These are phyloP conservation scores for Hymenoscyphus fructigenus DNA, from an alignment of 2,329 filamentous ascomycete species.

Conservation along the genomic window DNA sequence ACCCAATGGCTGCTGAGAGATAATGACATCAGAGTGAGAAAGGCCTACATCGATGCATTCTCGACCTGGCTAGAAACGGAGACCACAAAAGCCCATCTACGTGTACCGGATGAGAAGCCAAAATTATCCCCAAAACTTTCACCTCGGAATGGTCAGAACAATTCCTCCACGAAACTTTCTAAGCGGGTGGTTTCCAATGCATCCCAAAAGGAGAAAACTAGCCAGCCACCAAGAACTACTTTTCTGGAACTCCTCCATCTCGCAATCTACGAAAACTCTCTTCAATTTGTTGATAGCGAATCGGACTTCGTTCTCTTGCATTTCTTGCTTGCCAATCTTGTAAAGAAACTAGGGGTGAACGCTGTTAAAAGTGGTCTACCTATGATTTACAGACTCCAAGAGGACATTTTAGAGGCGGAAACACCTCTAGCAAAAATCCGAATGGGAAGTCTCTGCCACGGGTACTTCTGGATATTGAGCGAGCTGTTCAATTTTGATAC, in stretches of 20 bases:
- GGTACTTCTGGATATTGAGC: slow-evolving; percentile 80
- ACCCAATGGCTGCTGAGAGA: slow-evolving; percentile 91
- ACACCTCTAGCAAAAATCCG: slow-evolving; percentile 71
- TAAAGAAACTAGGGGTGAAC: slow-evolving; percentile 78
- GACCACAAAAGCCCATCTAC: slow-evolving; percentile 65
- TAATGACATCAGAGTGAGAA: slow-evolving; percentile 71
- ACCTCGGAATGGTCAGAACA: slow-evolving; percentile 34
- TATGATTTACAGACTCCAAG: slow-evolving; percentile 86
- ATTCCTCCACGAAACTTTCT: slow-evolving; percentile 31
- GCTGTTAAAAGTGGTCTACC: slow-evolving; percentile 75
- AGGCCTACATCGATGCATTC: slow-evolving; percentile 81
- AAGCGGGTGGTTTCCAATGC: slow-evolving; percentile 68
- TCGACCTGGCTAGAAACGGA: slow-evolving; percentile 84
- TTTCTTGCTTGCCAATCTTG: slow-evolving; percentile 71
- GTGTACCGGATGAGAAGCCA: slow-evolving; percentile 56
- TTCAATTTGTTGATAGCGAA: slow-evolving; percentile 71
- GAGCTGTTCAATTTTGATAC: slow-evolving; percentile 76
- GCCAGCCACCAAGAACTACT: slow-evolving; percentile 35
- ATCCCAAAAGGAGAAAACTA: slow-evolving; percentile 44
- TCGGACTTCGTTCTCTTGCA: slow-evolving; percentile 76
- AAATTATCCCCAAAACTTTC: slow-evolving; percentile 45
- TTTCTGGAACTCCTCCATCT: slow-evolving; percentile 84
- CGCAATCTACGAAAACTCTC: slow-evolving; percentile 82
- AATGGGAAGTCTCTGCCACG: slow-evolving; percentile 80
- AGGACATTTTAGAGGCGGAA: slow-evolving; percentile 70